phyloP scores from a whole-genome alignment of 2,329 filamentous ascomycete genomes.

The Penicillium sp. region DNA sequence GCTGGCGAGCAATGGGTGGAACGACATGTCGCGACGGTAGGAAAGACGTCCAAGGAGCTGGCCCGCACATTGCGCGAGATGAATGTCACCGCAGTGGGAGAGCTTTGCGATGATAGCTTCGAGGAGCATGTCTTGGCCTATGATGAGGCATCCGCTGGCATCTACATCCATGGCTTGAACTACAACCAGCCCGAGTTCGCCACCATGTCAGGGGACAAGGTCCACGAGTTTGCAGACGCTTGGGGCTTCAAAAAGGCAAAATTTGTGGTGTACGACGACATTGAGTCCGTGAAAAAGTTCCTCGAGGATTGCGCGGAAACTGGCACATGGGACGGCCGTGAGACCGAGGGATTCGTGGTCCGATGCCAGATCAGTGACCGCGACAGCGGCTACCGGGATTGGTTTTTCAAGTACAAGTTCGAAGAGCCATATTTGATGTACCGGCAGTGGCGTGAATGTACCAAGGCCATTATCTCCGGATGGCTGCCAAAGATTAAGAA shows the following conservation, averaged over 20 bases:
- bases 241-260: constrained; percentile 95
- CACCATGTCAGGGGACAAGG: constrained; percentile 79
- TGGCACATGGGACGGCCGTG: constrained; percentile 84
- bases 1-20: constrained; percentile 83
- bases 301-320: constrained; percentile 84
- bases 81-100: constrained; percentile 93
- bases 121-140: constrained; percentile 97
- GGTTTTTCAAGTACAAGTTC: constrained; percentile 99
- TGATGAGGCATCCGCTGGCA: constrained; percentile 75
- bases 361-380: constrained; percentile 71
- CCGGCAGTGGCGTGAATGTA: constrained; percentile 96
- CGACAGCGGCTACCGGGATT: constrained; percentile 71
- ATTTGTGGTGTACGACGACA: constrained; percentile 74
- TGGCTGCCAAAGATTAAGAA: constrained; percentile 79
- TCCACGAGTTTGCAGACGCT: constrained; percentile 83
- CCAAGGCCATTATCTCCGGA: constrained; percentile 80
- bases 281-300: constrained; percentile 75
- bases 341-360: constrained; percentile 96
- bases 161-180: constrained; percentile 96
- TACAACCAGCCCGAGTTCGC: constrained; percentile 90
- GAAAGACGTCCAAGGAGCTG: constrained; percentile 77
- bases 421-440: constrained; percentile 99
- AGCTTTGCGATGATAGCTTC: constrained; percentile 93
- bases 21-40: constrained; percentile 73
- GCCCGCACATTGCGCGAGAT: constrained; percentile 73